Evolutionary conservation across 306 rosid species (phyloP).

Genomic region (Acacia melanoxylon): DNA sequence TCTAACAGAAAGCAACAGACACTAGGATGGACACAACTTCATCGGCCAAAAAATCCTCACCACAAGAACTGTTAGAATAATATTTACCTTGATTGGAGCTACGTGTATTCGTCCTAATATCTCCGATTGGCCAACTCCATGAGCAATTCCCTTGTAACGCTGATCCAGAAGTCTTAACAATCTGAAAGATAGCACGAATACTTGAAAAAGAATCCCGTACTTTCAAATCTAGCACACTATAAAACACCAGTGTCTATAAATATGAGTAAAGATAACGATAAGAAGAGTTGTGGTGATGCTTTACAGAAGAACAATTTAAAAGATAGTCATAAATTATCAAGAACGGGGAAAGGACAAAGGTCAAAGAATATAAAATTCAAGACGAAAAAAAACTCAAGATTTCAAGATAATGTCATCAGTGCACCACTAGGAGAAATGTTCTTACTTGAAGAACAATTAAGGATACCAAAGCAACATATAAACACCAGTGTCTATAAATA

Average conservation of each 20-base stretch:
- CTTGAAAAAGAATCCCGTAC: conserved; percentile 13
- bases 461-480: background rate
- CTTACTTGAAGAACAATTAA: background rate
- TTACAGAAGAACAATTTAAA: background rate
- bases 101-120: conserved; percentile 95
- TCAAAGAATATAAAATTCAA: background rate
- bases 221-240: conserved; percentile 11
- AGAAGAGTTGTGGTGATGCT: background rate
- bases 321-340: background rate
- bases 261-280: background rate
- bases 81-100: conserved; percentile 91
- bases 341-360: background rate
- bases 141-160: conserved; percentile 96
- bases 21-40: conserved; percentile 5
- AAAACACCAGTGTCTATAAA: background rate
- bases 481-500: conserved; percentile 5
- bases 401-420: background rate
- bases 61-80: conserved; percentile 6
- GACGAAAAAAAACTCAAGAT: background rate
- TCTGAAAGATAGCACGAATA: conserved; percentile 48
- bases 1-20: background rate
- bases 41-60: conserved; percentile 13
- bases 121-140: conserved; percentile 97
- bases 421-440: background rate
- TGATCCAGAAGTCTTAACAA: conserved; percentile 92